These are phyloP conservation scores for Eudorina sp. DNA, from an alignment of 139 green algal genomes.

Conservation along the genomic window DNA sequence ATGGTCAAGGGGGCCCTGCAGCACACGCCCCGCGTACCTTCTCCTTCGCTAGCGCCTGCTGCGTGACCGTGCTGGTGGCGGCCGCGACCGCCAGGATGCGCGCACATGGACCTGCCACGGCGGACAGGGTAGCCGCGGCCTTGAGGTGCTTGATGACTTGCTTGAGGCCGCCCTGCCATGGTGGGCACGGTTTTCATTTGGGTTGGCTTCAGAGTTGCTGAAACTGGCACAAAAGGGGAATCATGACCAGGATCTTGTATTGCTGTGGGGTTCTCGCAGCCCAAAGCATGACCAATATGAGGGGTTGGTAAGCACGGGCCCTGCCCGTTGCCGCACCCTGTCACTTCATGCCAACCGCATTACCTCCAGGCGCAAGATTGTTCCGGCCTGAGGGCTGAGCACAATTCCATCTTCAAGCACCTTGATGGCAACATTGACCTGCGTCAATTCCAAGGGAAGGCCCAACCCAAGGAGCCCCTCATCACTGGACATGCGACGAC, in stretches of 20 bases:
- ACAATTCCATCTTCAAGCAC: conserved; percentile 32
- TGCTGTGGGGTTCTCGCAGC: too few relatives aligned
- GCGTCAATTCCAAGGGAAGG: background rate
- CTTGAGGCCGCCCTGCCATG: conserved; percentile 59
- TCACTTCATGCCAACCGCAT: background rate
- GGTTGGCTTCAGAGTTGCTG: too few relatives aligned
- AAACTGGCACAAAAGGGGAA: too few relatives aligned
- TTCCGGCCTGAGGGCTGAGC: conserved; percentile 36
- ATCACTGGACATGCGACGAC: background rate
- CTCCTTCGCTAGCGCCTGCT: conserved; percentile 45
- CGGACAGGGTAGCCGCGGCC: background rate
- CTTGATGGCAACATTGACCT: conserved; percentile 23
- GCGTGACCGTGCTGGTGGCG: conserved; percentile 40
- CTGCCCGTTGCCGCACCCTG: background rate
- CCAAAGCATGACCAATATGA: too few relatives aligned
- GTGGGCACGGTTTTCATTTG: too few relatives aligned
- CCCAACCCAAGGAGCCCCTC: too few relatives aligned
- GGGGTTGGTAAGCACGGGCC: too few relatives aligned
- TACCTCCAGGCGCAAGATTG: conserved; percentile 45
- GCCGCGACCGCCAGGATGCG: conserved; percentile 29
- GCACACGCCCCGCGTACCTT: conserved; percentile 29
- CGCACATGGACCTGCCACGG: background rate
- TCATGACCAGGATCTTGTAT: too few relatives aligned
- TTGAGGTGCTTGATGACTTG: conserved; percentile 28
- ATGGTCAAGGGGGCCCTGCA: too few relatives aligned